A percentile compares a stretch with the other conserved stretches of the same genome.
phyloP scores from a whole-genome alignment of 257 asterid genomes.

The Plantago elongata region DNA sequence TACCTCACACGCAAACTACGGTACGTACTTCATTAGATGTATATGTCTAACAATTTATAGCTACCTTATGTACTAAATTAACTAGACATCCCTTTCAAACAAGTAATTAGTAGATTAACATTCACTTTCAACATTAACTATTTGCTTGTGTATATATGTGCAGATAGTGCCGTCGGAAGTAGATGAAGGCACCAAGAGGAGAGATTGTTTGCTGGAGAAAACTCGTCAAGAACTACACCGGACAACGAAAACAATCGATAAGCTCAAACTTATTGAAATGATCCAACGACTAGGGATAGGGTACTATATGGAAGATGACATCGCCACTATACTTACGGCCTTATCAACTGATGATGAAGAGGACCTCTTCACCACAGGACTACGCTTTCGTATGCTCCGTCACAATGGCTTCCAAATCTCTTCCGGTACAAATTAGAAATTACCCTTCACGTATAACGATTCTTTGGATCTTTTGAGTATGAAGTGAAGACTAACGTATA shows the following conservation, averaged over 20 bases:
- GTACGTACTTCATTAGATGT: too few species aligned
- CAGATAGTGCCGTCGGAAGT: constrained; percentile 36
- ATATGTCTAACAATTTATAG: too few species aligned
- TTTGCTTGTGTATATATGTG: neutral
- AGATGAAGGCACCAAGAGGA: constrained; percentile 33
- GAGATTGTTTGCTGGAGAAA: constrained; percentile 32
- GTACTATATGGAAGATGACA: constrained; percentile 47
- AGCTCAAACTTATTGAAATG: constrained; percentile 39
- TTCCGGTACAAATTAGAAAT: constrained; percentile 31
- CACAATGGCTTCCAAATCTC: constrained; percentile 39
- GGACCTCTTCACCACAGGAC: constrained; percentile 41
- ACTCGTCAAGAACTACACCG: constrained; percentile 23
- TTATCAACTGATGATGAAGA: constrained; percentile 23
- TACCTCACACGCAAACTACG: constrained; percentile 11
- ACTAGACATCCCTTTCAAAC: too few species aligned
- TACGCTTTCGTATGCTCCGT: constrained; percentile 60
- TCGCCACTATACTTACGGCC: constrained; percentile 17
- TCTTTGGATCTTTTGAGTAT: neutral
- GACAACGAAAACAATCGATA: constrained; percentile 21
- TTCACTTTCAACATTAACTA: too few species aligned
- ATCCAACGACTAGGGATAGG: constrained; percentile 55
- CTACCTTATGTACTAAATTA: too few species aligned
- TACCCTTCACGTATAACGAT: neutral
- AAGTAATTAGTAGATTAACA: too few species aligned
- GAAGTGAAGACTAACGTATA: neutral